Conservation (phyloP, 1,284 basidiomycete species). For the Moesziomyces sp. region DNA sequence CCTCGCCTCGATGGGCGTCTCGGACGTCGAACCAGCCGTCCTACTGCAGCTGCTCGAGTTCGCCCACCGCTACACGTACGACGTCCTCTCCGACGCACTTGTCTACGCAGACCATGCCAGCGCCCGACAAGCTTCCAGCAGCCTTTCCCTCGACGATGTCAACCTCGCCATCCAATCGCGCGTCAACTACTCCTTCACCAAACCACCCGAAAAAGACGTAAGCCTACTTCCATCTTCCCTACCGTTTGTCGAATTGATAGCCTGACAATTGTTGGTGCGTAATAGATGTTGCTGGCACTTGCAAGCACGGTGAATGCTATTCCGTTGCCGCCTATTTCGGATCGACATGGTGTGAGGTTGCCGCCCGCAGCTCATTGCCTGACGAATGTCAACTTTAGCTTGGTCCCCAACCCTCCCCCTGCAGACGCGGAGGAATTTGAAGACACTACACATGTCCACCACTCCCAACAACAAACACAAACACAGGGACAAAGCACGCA, state of each 20-base stretch:
- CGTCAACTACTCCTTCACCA: constrained; percentile 93
- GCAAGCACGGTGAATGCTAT: constrained; percentile 89
- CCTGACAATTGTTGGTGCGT: no score
- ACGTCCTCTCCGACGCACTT: constrained; percentile 88
- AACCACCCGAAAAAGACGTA: constrained; percentile 94
- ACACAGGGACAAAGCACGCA: constrained; percentile 8
- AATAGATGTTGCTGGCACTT: constrained; percentile 84
- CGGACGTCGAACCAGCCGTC: constrained; percentile 92
- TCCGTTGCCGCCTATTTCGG: constrained; percentile 90
- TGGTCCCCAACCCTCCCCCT: constrained; percentile 86
- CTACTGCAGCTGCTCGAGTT: constrained; percentile 96
- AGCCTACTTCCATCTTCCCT: constrained; percentile 54
- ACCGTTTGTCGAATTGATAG: no score
- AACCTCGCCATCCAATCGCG: constrained; percentile 90
- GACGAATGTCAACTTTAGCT: constrained; percentile 89
- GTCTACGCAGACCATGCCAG: constrained; percentile 91
- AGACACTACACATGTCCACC: neutral
- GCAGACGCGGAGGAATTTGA: constrained; percentile 34
- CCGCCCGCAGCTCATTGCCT: constrained; percentile 85
- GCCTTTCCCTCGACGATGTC: constrained; percentile 84
- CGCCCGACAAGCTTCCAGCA: constrained; percentile 43
- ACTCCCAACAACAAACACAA: neutral
- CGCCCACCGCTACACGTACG: constrained; percentile 90
- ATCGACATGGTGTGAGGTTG: constrained; percentile 91
- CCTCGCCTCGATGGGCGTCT: constrained; percentile 90